A percentile compares a stretch with the other conserved stretches of the same genome.
Evolutionary conservation across 2,329 filamentous ascomycete genomes (phyloP).

Genomic region (Trichoderma semiorbis): DNA sequence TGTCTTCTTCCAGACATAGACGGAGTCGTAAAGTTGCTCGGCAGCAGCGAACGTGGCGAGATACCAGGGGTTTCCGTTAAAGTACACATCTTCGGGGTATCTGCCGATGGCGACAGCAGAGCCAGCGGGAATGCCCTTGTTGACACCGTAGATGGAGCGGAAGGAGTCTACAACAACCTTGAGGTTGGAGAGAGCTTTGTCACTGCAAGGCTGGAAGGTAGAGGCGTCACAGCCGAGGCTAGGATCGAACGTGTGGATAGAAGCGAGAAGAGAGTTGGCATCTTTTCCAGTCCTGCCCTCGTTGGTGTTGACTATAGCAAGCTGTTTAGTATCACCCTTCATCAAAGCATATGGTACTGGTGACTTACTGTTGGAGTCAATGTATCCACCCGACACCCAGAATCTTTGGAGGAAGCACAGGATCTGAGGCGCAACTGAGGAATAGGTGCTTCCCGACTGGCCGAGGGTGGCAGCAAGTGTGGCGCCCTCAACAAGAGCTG

Average conservation of each 20-base stretch:
- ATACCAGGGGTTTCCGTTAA: slow-evolving; percentile 79
- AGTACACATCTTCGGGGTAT: slow-evolving; percentile 71
- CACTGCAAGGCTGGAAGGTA: slow-evolving; percentile 77
- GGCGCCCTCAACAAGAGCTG: slow-evolving; percentile 62
- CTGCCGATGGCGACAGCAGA: slow-evolving; percentile 61
- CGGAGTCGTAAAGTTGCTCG: slow-evolving; percentile 73
- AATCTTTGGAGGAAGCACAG: slow-evolving; percentile 72
- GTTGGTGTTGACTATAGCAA: slow-evolving; percentile 48
- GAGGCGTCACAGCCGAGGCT: slow-evolving; percentile 60
- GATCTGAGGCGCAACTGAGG: slow-evolving; percentile 63
- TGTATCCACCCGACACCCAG: slow-evolving; percentile 63
- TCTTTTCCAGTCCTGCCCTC: slow-evolving; percentile 66
- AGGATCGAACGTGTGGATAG: slow-evolving; percentile 69
- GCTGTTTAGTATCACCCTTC: background rate
- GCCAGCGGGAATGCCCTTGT: slow-evolving; percentile 59
- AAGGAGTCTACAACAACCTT: slow-evolving; percentile 75
- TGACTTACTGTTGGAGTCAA: slow-evolving; percentile 60
- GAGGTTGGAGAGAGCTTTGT: slow-evolving; percentile 68
- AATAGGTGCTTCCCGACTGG: slow-evolving; percentile 57
- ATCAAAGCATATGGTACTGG: background rate
- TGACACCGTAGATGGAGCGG: slow-evolving; percentile 66
- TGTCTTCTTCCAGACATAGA: slow-evolving; percentile 65
- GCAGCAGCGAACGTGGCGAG: slow-evolving; percentile 72
- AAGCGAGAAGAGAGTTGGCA: slow-evolving; percentile 64
- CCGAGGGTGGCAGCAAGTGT: slow-evolving; percentile 62